Evolutionary conservation across 2,329 filamentous ascomycete genomes (phyloP), one percentile per base, ranked within the genome.

Genomic region (Fusarium pseudoanthophilum): DNA sequence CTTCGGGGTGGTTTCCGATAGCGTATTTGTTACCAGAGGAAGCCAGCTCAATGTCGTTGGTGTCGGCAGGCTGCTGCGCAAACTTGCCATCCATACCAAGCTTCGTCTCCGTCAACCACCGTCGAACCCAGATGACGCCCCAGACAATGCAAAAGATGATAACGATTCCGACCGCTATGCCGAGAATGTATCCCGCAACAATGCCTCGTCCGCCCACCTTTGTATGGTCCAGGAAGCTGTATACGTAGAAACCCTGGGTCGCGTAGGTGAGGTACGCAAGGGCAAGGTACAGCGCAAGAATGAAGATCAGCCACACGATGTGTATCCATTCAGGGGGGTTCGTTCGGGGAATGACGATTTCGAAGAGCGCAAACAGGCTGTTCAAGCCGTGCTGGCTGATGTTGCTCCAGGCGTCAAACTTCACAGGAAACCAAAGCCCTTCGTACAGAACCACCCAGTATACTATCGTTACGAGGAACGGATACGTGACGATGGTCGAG

Each of bases 331-430:
- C 82, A 32, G 88, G 86, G 16, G 90, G 88, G 11, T 85, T 83
- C 7, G 92, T 93, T 43, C 93, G 87, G 4, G 93, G 86, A 39
- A 96, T 75, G 28, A 92, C 32, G 75, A 96, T 87, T 83, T 97
- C 93, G 77, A 94, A 88, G n/a, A 95, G 84, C 2, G 92, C 92
- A 79, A 93, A 94, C 59, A 86, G 80, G 53, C 88, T 87, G 84
- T 97, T 97, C 60, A 97, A 83, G 26, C 85, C 91, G 82, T 97
- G 94, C 81, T 93, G 87, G 45, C 91, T 93, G 74, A 93, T 84
- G 80, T 93, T 92, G 76, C 83, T 85, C 90, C 91, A 94, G 18
- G 85, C 87, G 11, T 81, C 76, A 75, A 89, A 92, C n/a, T 74
- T 69, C 10, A 76, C 78, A 2, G 83, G 67, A 78, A 87, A 91